Base-by-base conservation (phyloP, 1,139 yeast species). In the Candida labiduridarum region DNA sequence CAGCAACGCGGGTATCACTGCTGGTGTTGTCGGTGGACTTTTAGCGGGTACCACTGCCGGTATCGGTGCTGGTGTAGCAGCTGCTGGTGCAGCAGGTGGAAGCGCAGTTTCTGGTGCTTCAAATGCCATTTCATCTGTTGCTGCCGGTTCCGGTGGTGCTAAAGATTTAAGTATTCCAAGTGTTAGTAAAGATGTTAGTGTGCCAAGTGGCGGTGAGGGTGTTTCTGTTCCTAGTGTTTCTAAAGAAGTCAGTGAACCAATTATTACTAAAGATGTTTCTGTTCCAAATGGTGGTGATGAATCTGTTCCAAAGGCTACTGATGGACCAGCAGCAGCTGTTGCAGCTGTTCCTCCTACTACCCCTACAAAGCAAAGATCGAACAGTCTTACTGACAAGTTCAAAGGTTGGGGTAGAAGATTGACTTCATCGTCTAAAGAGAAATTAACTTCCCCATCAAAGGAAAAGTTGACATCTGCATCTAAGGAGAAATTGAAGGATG, bases 331-430 rank as follows among this genome's bases (percentile, higher is more conserved):
- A 15, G 51, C 52, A 25, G 48, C 51, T 14, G 54, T 55, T 34
- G 55, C 51, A 12, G 49, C 53, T 33, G 49, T 60, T 12, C 46
- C 36, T 15, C 51, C 47, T 34, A 55, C 52, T 14, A 46, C 46
- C 10, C 40, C 54, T 30, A 36, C 49, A 53, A 29, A 51, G 18
- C 50, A 52, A 45, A 58, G 61, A 49, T 55, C 61, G 4, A 55
- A 57, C 31, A 59, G 69, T 49, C 49, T 67, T 16, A 50, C 63
- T 16, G 57, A 59, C 22, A 59, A 56, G 36, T 60, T 67, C 48
- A 67, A 63, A 51, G 63, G 57, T 44, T 59, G 67, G 35, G 62
- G 65, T 15, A 63, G 56, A 47, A 65, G 52, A 46, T 52, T 66
- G 45, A 49, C 46, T n/a, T 19, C 47, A 11, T 38, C 41, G 2